Evolutionary conservation across 345 rosid species (phyloP).

Genomic region (Erucastrum elatum): DNA sequence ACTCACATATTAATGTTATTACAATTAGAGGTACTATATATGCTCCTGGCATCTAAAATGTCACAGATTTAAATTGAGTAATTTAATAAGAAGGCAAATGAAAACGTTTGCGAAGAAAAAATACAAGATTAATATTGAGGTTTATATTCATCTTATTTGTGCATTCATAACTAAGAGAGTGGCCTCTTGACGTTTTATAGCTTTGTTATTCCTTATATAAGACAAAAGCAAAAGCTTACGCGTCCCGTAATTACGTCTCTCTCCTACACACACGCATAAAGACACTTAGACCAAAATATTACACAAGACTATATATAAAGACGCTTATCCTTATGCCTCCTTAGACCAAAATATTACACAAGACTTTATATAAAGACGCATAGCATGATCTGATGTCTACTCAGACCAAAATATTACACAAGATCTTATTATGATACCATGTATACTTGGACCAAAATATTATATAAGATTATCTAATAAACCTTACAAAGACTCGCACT

Average conservation of each 20-base stretch:
- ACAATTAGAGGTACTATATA: no score
- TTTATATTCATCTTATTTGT: neutral
- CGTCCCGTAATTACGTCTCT: neutral
- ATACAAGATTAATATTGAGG: neutral
- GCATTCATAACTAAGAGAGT: neutral
- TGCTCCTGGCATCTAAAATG: neutral
- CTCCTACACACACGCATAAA: slow-evolving; percentile 2
- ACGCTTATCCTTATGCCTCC: no score
- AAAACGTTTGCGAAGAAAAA: neutral
- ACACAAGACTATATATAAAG: neutral
- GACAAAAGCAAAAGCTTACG: neutral
- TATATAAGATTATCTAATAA: neutral
- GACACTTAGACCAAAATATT: neutral
- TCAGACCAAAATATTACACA: no score
- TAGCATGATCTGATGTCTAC: neutral
- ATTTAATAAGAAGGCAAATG: neutral
- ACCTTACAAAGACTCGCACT: neutral
- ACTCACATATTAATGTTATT: no score
- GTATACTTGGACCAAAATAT: neutral
- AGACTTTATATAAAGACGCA: no score
- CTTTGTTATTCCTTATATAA: neutral
- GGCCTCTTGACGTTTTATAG: neutral
- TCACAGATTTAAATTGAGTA: neutral
- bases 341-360: no score
- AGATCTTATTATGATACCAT: neutral